Conservation (phyloP, 495 filamentous ascomycete species). For the Trichoderma reesei region DNA sequence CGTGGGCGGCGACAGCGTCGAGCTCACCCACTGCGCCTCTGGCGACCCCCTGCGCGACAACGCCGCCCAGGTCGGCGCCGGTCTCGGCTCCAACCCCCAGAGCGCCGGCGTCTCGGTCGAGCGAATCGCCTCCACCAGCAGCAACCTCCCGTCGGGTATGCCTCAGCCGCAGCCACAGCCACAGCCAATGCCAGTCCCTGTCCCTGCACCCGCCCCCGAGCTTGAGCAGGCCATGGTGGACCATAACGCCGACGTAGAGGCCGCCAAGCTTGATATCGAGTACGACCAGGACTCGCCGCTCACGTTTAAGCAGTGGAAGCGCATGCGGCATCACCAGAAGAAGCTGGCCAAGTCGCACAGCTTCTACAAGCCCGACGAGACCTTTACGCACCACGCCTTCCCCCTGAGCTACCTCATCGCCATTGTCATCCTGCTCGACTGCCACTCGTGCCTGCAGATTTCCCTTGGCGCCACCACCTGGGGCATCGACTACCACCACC, state of each 20-base stretch:
- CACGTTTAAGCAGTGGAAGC: conserved; percentile 48
- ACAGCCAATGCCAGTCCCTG: no score
- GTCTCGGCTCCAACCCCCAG: conserved; percentile 30
- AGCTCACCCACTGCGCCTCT: neutral
- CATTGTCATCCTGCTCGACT: conserved; percentile 64
- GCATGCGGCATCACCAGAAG: conserved; percentile 58
- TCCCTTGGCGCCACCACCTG: conserved; percentile 65
- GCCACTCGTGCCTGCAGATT: conserved; percentile 65
- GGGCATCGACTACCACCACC: conserved; percentile 52
- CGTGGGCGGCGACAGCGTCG: neutral
- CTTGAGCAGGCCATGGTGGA: conserved; percentile 10
- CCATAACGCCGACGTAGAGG: conserved; percentile 16
- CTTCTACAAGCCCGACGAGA: conserved; percentile 82
- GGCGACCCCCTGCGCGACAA: conserved; percentile 44
- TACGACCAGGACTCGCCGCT: conserved; percentile 24
- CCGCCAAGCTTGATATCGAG: conserved; percentile 36
- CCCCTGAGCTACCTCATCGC: conserved; percentile 59
- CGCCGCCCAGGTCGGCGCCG: conserved; percentile 49
- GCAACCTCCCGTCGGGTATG: neutral
- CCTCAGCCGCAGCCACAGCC: no score
- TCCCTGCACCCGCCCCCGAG: neutral
- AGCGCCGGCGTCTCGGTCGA: conserved; percentile 39
- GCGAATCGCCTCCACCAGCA: conserved; percentile 19
- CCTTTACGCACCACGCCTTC: conserved; percentile 67
- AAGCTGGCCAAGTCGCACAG: conserved; percentile 70